Evolutionary conservation across 1,139 yeast species (phyloP).

Genomic region (Kurtzmaniella quercitrusa): DNA sequence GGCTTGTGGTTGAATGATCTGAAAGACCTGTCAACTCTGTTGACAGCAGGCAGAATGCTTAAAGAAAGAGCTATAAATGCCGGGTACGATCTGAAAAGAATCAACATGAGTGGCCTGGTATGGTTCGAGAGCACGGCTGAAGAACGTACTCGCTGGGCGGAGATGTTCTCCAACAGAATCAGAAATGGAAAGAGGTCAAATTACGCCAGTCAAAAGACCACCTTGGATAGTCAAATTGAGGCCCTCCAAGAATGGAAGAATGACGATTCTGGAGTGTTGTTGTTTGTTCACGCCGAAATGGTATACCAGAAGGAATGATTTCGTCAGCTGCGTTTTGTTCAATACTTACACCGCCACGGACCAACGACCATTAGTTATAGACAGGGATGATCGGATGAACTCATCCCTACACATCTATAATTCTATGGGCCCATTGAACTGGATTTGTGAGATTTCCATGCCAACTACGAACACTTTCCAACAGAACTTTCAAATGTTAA

Average conservation of each 20-base stretch:
- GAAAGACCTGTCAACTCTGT: slow-evolving; percentile 12
- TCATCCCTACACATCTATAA: slow-evolving; percentile 14
- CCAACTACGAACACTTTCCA: slow-evolving; percentile 14
- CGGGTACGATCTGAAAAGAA: slow-evolving; percentile 12
- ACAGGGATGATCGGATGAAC: slow-evolving; percentile 14
- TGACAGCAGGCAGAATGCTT: slow-evolving; percentile 14
- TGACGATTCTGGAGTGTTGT: background rate
- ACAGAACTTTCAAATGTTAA: slow-evolving; percentile 7
- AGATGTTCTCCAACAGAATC: background rate
- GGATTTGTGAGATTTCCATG: slow-evolving; percentile 15
- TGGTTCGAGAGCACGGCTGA: background rate
- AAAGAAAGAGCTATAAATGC: slow-evolving; percentile 16
- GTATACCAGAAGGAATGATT: background rate
- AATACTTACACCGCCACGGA: background rate
- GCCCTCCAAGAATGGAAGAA: background rate
- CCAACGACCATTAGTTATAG: slow-evolving; percentile 13
- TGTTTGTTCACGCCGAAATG: background rate
- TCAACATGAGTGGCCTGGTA: background rate
- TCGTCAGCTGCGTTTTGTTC: background rate
- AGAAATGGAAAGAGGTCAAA: background rate
- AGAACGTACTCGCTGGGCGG: background rate
- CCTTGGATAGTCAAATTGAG: background rate
- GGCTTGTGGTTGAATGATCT: slow-evolving; percentile 9
- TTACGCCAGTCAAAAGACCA: background rate
- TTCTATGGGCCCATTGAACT: slow-evolving; percentile 15